Conservation (phyloP, 2,329 filamentous ascomycete species). For the Zymoseptoria passerinii region DNA sequence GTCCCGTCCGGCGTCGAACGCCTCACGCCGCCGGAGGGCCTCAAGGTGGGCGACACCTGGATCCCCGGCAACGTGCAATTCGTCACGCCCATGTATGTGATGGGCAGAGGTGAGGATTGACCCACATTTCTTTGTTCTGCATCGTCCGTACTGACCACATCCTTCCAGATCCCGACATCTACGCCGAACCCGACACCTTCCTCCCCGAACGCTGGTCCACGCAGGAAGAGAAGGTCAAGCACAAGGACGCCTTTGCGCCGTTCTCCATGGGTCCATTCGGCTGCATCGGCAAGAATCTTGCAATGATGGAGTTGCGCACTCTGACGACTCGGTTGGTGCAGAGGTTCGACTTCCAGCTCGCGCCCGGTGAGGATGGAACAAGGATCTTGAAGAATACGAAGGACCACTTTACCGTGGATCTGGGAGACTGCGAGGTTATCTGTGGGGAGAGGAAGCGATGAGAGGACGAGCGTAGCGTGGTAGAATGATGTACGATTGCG, state of each 20-base stretch:
- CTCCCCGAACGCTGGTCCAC: slow-evolving; percentile 33
- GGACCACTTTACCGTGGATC: slow-evolving; percentile 32
- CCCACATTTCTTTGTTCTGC: background rate
- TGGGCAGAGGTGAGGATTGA: slow-evolving; percentile 19
- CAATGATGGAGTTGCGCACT: slow-evolving; percentile 31
- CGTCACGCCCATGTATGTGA: slow-evolving; percentile 22
- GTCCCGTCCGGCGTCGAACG: slow-evolving; percentile 32
- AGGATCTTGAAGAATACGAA: slow-evolving; percentile 26
- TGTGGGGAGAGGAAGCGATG: background rate
- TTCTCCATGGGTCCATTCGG: slow-evolving; percentile 30
- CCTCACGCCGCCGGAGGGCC: slow-evolving; percentile 32
- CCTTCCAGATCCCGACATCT: slow-evolving; percentile 21
- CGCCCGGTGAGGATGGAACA: slow-evolving; percentile 30
- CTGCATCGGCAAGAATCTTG: slow-evolving; percentile 34
- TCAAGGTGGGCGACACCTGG: slow-evolving; percentile 29
- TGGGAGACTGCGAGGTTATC: slow-evolving; percentile 9
- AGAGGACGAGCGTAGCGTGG: background rate
- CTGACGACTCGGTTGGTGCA: slow-evolving; percentile 29
- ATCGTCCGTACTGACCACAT: background rate
- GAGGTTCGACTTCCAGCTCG: slow-evolving; percentile 32
- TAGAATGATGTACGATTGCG: too few species aligned
- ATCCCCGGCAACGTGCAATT: slow-evolving; percentile 28
- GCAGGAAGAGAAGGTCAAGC: slow-evolving; percentile 28
- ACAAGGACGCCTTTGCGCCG: slow-evolving; percentile 32
- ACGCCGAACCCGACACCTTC: slow-evolving; percentile 25